Base-by-base conservation (phyloP, 768 basidiomycete genomes). In the Tricholoma saponaceum region DNA sequence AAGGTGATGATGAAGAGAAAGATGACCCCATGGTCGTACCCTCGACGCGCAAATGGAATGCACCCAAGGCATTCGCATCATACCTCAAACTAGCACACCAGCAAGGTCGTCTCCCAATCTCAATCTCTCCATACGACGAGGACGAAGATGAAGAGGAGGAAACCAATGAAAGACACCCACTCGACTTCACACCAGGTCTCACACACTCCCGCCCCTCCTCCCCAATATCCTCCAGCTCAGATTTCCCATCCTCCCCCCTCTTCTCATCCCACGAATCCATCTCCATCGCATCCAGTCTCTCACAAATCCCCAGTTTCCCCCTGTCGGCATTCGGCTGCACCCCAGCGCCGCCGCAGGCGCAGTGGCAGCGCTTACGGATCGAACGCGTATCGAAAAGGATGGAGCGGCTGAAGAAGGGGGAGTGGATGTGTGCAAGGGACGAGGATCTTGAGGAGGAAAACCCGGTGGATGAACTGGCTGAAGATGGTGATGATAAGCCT, bases 341-440 rank as follows among this genome's bases (percentile, higher is more conserved):
- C 5, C 77, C 78, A 26, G 75, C 76, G 6, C 79, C 79, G n/a
- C 69, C 70, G 6, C 68, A 68, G 41, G 69, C 70, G 5, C 46
- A 52, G 22, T 66, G 65, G 46, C 70, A 75, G 55, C 69, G 68
- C 39, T 71, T 74, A 51, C 69, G 76, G 22, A 61, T 76, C 18
- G 65, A 66, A 35, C 68, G 69, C 41, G 52, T 70, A 6, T 64
- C 64, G 59, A 63, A 64, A 66, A 69, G 74, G 54, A 70, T 74
- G 61, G 64, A 69, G 52, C 72, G 63, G 63, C 66, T 66, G 61
- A 74, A 72, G 64, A 72, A 64, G 59, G 65, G 62, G 41, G 66
- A 61, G 33, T 73, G 69, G 67, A 62, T 73, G 61, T 69, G 67
- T 30, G 66, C 52, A 26, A 58, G 64, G 46, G 72, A 75, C 51